Base-by-base conservation (phyloP, 371 early-diverging fungal genomes). In the Actinomortierella ambigua region DNA sequence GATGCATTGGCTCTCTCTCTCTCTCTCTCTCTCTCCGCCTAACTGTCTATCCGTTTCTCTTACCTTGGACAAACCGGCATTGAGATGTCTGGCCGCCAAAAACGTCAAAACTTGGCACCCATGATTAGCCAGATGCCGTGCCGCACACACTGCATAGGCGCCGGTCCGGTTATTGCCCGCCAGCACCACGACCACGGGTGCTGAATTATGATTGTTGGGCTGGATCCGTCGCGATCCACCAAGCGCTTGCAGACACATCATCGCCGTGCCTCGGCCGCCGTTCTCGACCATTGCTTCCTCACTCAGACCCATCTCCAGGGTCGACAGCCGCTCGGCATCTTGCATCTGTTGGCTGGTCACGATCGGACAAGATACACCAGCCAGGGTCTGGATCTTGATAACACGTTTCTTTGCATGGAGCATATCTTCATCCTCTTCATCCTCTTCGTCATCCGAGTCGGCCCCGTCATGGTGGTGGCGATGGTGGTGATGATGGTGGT, bases 231-330 rank as follows among this genome's bases (percentile, higher is more conserved):
- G 79, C 7, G 85, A 81, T 23, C 93, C 93, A 40, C 91, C 88
- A 5, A 92, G 61, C 17, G 84, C 81, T 53, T 90, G 88, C 26
- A 92, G 70, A 28, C 82, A 83, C 76, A 91, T 68, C 79, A 86
- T 79, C 23, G 90, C 84, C 2, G 85, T 79, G n/a, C 91, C 85
- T 22, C 92, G 80, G 1, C 92, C 95, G 11, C 88, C 93, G 75
- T 93, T 93, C 67, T 93, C 93, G 47, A 91, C 80, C 81, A 92
- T 82, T 61, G 89, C 90, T 40, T 84, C 84, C 20, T 88, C 84
- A 55, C 79, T 85, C 13, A 88, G 85, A 4, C 92, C 93, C 22
- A 85, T 85, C 44, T 86, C 85, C 6, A 53, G 53, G 0, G 78
- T 83, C 50, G 73, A 51, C 22, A 88, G 66, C 27, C 81, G 64